A percentile compares a stretch with the other conserved stretches of the same genome.
Evolutionary conservation across 176 grass and related monocot genomes (phyloP).

Genomic region (Paspalum notatum): DNA sequence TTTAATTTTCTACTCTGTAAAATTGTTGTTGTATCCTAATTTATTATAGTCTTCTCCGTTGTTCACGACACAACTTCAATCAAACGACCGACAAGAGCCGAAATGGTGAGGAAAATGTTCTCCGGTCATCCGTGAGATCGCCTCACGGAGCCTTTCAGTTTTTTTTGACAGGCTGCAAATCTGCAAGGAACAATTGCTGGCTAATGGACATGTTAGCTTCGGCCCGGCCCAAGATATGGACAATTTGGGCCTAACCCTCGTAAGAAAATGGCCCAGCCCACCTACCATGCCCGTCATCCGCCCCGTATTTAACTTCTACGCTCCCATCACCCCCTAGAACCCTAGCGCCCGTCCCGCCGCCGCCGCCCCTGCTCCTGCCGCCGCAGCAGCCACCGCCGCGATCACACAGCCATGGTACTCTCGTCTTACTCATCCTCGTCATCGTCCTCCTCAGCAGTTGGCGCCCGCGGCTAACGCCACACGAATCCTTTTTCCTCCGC

Average conservation of each 20-base stretch:
- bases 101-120: too few species aligned
- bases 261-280: conserved; percentile 4
- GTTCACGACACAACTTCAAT: too few species aligned
- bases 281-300: background rate
- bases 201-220: background rate
- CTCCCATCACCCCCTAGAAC: conserved; percentile 16
- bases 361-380: background rate
- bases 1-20: too few species aligned
- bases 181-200: too few species aligned
- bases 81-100: too few species aligned
- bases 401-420: conserved; percentile 42
- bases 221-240: background rate
- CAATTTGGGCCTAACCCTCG: background rate
- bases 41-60: too few species aligned
- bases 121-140: too few species aligned
- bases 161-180: too few species aligned
- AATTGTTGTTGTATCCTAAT: too few species aligned
- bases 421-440: background rate
- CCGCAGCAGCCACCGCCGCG: background rate
- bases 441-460: accelerated
- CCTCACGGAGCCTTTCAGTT: too few species aligned
- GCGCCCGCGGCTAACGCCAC: background rate
- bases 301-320: conserved; percentile 27
- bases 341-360: conserved; percentile 43
- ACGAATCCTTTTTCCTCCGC: background rate